Base-by-base conservation (phyloP, 177 flowering plant species). In the Vitis hybrid region DNA sequence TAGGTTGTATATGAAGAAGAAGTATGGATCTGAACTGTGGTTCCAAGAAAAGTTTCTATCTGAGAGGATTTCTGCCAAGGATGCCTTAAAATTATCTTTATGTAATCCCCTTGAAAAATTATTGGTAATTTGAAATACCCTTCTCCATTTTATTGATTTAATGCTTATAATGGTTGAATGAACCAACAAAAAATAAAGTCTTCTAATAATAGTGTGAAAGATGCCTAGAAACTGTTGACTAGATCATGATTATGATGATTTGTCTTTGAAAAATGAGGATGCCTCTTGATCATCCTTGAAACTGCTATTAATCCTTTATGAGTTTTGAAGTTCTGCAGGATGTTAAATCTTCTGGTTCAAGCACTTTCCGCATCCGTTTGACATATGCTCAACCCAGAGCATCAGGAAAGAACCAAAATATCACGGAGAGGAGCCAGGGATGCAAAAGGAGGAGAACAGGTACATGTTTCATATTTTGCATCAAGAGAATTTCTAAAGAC, bases 361-460 rank as follows among this genome's bases (percentile, higher is more conserved):
- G 90, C 78, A 58, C 89, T 70, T 87, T 87, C 73, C 88, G 83
- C 50, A 82, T 95, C 66, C 91, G 94, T 64, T 78, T 95, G 79
- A 90, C 91, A 22, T 92, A 87, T 76, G 78, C 82, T 14, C 79
- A 71, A 50, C 58, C 70, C 66, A 78, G 76, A 75, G 75, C 76
- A 61, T 74, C 87, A 71, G 20, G 54, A 15, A 64, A 55, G 62
- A 62, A 38, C 65, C 78, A 76, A 33, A 77, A 69, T 57, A 66
- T 64, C 51, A 58, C 59, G 24, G 82, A 78, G 69, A 77, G 44
- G 47, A 75, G 66, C 59, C 79, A 82, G 38, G 68, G 73, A 71
- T 66, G 63, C 80, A 92, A 90, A 80, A 87, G 84, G 78, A 82
- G 73, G 72, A 95, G 84, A 84, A 77, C 85, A 82, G 97, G 98